Percentiles rank a stretch among this genome's conserved stretches.
Conservation (phyloP, 805 yeast species). For the Barnettozyma vustinii region DNA sequence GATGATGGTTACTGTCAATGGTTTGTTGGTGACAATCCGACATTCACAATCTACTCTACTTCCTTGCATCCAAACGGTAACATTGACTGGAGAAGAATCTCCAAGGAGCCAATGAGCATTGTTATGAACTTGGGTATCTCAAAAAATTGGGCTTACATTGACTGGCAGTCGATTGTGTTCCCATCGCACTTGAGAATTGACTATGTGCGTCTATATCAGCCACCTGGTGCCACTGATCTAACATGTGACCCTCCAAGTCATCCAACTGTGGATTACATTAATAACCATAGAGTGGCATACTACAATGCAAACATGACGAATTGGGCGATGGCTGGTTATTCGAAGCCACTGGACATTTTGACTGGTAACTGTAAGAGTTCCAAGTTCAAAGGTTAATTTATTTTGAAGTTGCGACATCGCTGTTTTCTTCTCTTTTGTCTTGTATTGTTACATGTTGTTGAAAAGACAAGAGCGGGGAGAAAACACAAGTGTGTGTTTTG, state of each 20-base stretch:
- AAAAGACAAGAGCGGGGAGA: not conserved
- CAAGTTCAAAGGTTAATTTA: constrained; percentile 1
- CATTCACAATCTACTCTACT: constrained; percentile 37
- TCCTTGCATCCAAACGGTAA: constrained; percentile 47
- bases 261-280: constrained; percentile 43
- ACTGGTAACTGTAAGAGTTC: constrained; percentile 18
- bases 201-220: constrained; percentile 46
- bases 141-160: constrained; percentile 45
- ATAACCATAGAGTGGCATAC: constrained; percentile 36
- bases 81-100: constrained; percentile 40
- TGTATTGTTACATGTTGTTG: not conserved
- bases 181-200: constrained; percentile 41
- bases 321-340: constrained; percentile 41
- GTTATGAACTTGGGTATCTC: constrained; percentile 45
- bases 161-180: constrained; percentile 40
- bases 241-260: constrained; percentile 44
- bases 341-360: constrained; percentile 35
- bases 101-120: constrained; percentile 48
- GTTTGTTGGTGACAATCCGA: constrained; percentile 42
- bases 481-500: not conserved
- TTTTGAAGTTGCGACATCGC: not conserved
- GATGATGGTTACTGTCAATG: constrained; percentile 29
- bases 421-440: not conserved
- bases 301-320: constrained; percentile 37
- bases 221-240: constrained; percentile 32